Evolutionary conservation across 768 basidiomycete genomes (phyloP), one percentile per base, ranked within the genome.

Genomic region (Agrocybe praecox): DNA sequence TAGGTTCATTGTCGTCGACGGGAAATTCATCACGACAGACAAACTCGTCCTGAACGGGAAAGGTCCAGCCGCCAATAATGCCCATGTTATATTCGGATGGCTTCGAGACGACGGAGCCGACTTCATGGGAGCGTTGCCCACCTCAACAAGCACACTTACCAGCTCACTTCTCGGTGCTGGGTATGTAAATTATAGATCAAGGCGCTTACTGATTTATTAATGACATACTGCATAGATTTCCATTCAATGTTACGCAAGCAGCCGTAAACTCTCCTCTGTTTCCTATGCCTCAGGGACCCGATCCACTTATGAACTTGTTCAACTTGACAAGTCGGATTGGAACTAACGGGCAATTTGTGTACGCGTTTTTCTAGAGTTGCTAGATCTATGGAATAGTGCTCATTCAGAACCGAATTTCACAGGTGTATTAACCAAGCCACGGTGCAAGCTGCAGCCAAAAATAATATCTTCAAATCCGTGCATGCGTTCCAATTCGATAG

Each of bases 41-140:
- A 69, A 73, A 14, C 74, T 83, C 2, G 70, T 72, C 4, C 61
- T 82, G 14, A 71, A 72, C 46, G 77, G 77, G 0, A 60, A 66
- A 1, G 77, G 75, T 0, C 74, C 73, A 0, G 67, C 72, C 1
- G 78, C 78, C 2, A 44, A 29, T 12, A 17, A 43, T 34, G 55
- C 55, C 11, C 79, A 79, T 53, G 72, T 77, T 40, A 72, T 84
- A 57, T 77, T 78, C 57, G 81, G 81, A 1, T 77, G 75, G 73
- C 81, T 80, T 77, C 67, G 76, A 18, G 80, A 80, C 55, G 81
- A 83, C 60, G 82, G 81, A 0, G 69, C 77, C 0, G 75, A 78
- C 40, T 80, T 83, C 60, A 70, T 77, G 26, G 73, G 74, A 1
- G 74, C 71, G 51, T 64, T 58, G 53, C 67, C 67, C 2, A 59